These are phyloP conservation scores for Ganoderma sinense DNA, from an alignment of 1,284 basidiomycete species.

Conservation along the genomic window DNA sequence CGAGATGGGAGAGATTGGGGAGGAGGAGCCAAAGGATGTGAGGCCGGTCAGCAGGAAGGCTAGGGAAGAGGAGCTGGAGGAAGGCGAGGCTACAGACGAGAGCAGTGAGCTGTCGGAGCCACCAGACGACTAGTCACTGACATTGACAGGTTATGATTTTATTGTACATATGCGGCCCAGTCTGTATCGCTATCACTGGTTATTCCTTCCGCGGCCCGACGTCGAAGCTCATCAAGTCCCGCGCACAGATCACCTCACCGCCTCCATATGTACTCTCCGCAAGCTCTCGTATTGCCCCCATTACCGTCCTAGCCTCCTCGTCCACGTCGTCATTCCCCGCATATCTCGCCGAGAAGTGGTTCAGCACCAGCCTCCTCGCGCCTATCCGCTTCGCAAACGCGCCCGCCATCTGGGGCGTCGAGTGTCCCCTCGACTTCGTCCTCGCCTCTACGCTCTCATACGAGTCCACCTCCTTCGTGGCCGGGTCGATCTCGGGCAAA, in stretches of 20 bases:
- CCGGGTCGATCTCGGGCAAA: conserved; percentile 71
- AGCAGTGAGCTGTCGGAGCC: conserved; percentile 80
- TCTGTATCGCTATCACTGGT: conserved; percentile 21
- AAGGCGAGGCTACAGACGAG: conserved; percentile 82
- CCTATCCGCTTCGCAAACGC: conserved; percentile 76
- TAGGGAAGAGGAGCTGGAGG: conserved; percentile 75
- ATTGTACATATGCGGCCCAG: conserved; percentile 19
- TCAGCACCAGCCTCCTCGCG: conserved; percentile 77
- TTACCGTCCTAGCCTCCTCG: conserved; percentile 55
- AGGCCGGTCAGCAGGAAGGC: conserved; percentile 56
- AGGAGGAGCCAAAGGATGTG: conserved; percentile 64
- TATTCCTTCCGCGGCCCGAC: conserved; percentile 44
- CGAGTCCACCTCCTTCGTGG: conserved; percentile 64
- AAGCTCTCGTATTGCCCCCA: conserved; percentile 66
- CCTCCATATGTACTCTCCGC: conserved; percentile 58
- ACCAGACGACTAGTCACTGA: conserved; percentile 56
- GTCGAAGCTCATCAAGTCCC: conserved; percentile 76
- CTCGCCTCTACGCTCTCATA: conserved; percentile 70
- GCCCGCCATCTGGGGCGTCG: conserved; percentile 92
- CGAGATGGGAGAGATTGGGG: conserved; percentile 87
- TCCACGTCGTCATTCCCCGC: conserved; percentile 51
- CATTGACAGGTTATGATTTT: conserved; percentile 9
- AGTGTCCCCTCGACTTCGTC: conserved; percentile 86
- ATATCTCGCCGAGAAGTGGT: conserved; percentile 80
- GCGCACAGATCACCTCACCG: conserved; percentile 67